Conservation (phyloP, 768 basidiomycete genomes). For the Fomitopsis serialis region DNA sequence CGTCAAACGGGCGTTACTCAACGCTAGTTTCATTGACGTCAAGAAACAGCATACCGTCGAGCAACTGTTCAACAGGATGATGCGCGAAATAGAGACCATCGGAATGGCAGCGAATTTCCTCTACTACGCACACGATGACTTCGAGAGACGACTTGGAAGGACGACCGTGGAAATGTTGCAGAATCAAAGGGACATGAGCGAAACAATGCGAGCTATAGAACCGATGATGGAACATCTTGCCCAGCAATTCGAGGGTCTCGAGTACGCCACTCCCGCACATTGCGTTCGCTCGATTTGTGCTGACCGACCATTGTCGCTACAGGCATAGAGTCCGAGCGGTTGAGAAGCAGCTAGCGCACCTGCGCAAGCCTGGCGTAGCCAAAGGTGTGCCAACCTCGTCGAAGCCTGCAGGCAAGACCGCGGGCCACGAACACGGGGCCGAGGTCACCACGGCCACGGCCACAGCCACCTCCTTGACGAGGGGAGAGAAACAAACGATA, state of each 20-base stretch:
- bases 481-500: no score
- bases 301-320: no score
- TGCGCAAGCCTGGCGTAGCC: no score
- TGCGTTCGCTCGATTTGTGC: no score
- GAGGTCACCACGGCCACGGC: no score
- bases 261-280: no score
- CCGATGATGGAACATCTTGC: not conserved
- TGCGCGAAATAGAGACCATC: slow-evolving; percentile 9
- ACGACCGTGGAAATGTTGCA: not conserved
- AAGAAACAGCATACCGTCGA: slow-evolving; percentile 5
- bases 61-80: slow-evolving; percentile 8
- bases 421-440: no score
- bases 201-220: not conserved
- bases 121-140: not conserved
- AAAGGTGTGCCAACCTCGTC: no score
- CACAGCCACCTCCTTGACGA: no score
- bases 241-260: no score
- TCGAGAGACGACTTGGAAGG: not conserved
- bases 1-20: slow-evolving; percentile 1
- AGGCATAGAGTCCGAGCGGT: not conserved
- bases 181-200: not conserved
- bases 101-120: not conserved
- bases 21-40: not conserved
- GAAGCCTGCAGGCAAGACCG: no score
- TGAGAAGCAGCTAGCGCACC: not conserved